Evolutionary conservation across 495 filamentous ascomycete species (phyloP), one percentile per base, ranked within the genome.

Genomic region (Hamigera avellanea): DNA sequence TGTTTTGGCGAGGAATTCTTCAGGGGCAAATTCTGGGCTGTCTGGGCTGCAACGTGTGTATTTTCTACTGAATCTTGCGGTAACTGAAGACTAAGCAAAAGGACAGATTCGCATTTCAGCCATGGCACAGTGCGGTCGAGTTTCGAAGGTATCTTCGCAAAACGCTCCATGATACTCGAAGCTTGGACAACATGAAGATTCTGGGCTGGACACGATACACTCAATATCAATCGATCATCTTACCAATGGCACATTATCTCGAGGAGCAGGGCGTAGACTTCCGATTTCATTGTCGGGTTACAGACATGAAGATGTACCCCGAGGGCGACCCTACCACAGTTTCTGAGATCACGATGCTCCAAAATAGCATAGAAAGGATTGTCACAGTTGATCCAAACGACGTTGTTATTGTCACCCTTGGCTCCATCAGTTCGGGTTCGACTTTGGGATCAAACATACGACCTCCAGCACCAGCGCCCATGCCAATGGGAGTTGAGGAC

Each of bases 91-190:
- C n/a, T n/a, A n/a, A n/a, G n/a, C n/a, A n/a, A n/a, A n/a, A n/a
- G n/a, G 3, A 14, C 31, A 57, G 50, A 10, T 59, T 59, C 43
- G 56, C 56, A n/a, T 61, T 69, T 43, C 49, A 61, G 37, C 56
- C 59, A 12, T 58, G 53, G 41, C 61, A 69, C 46, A 61, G 56
- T 40, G 61, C 57, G 33, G 37, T 51, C 8, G 39, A 41, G 25
- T 33, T 41, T 17, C 39, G 39, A 12, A 7, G 39, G 14, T 25
- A 36, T 14, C 32, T 41, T 25, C 33, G 19, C 17, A 35, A 27
- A 14, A 34, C 12, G 18, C 15, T 41, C 14, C 39, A 41, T 27
- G 33, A 41, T 15, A 36, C 34, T 19, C 32, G 13, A 16, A 36
- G 33, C 15, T 19, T 55, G 8, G 44, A 50, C 31, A 39, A 44